These are phyloP conservation scores for Ustilago crameri DNA, from an alignment of 1,284 basidiomycete species.

Conservation along the genomic window DNA sequence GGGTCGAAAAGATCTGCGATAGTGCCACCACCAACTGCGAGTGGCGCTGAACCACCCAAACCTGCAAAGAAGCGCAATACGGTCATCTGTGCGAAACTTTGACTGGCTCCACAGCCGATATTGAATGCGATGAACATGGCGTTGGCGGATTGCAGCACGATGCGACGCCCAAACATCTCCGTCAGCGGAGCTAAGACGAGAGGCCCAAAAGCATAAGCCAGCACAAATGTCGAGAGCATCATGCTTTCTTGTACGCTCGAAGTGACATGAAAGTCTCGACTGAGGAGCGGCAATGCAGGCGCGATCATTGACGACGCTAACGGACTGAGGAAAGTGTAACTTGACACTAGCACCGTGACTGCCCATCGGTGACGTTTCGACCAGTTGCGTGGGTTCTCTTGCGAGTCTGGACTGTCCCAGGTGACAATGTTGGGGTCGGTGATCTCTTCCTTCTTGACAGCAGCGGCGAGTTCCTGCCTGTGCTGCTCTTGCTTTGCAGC, in stretches of 20 bases:
- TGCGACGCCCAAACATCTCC: conserved; percentile 71
- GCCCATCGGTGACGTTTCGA: conserved; percentile 74
- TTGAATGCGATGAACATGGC: conserved; percentile 61
- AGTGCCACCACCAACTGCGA: conserved; percentile 71
- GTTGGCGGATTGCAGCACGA: conserved; percentile 57
- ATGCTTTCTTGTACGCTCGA: conserved; percentile 36
- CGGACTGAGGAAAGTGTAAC: conserved; percentile 60
- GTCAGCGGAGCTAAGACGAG: conserved; percentile 70
- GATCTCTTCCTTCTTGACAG: conserved; percentile 15
- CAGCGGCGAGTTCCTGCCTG: not conserved
- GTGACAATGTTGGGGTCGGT: conserved; percentile 70
- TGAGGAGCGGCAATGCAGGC: conserved; percentile 54
- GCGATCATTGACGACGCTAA: conserved; percentile 63
- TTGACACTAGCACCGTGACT: conserved; percentile 70
- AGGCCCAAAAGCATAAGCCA: conserved; percentile 59
- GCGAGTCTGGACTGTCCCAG: conserved; percentile 76
- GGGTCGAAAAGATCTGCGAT: conserved; percentile 77
- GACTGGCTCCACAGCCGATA: conserved; percentile 55
- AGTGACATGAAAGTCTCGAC: conserved; percentile 44
- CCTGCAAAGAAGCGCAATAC: conserved; percentile 78
- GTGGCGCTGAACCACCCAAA: conserved; percentile 72
- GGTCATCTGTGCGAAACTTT: conserved; percentile 45
- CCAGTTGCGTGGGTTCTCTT: conserved; percentile 79
- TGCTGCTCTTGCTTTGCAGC: conserved; percentile 13
- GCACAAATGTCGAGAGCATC: conserved; percentile 58